Base-by-base conservation (phyloP, 352 stramenopile genomes). In the Globisporangium heterothallicum region DNA sequence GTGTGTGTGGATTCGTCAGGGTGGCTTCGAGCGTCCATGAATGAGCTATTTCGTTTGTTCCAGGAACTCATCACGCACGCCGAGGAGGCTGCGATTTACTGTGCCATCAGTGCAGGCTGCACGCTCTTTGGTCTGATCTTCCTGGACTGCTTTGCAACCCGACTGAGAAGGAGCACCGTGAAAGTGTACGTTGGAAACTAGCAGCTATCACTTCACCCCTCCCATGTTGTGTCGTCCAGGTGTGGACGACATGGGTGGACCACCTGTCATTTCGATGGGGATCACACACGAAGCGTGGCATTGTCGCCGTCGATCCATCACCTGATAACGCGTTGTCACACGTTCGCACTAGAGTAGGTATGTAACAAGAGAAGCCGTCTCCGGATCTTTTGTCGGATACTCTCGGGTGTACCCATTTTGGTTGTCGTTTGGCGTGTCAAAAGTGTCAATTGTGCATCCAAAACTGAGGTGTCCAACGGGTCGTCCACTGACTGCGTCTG, bases 181-280 rank as follows among this genome's bases (percentile, higher is more conserved):
- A 88, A 86, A 58, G 63, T 88, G 6, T 86, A 85, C 50, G 65
- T 53, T 36, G 57, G 57, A 4, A 70, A 41, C n/a, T 68, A 57
- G 29, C 19, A 7, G 18, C n/a, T n/a, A n/a, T n/a, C n/a, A n/a
- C n/a, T n/a, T n/a, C n/a, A n/a, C n/a, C n/a, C n/a, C n/a, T n/a
- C n/a, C n/a, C n/a, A n/a, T n/a, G n/a, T n/a, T n/a, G n/a, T n/a
- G n/a, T n/a, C n/a, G n/a, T n/a, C n/a, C n/a, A n/a, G n/a, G n/a
- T n/a, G n/a, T n/a, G n/a, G n/a, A n/a, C n/a, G n/a, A n/a, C n/a
- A n/a, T n/a, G n/a, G n/a, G n/a, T n/a, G n/a, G n/a, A n/a, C n/a
- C n/a, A n/a, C n/a, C n/a, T n/a, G n/a, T n/a, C n/a, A n/a, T n/a
- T n/a, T n/a, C n/a, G n/a, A n/a, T n/a, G n/a, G n/a, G n/a, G n/a